These are phyloP conservation scores for Medicago lupulina DNA, from an alignment of 306 rosid genomes.

Conservation along the genomic window DNA sequence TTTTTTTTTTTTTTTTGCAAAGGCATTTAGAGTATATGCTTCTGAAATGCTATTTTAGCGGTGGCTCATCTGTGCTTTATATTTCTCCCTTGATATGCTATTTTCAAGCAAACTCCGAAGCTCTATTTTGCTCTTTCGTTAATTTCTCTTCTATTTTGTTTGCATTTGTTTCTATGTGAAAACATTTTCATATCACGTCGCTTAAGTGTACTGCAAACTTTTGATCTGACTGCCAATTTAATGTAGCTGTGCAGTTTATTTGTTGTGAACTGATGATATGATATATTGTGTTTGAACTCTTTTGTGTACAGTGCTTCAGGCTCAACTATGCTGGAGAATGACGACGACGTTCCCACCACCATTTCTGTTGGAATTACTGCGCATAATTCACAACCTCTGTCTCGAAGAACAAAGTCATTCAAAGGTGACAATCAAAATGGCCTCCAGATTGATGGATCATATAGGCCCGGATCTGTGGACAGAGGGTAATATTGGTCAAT, in stretches of 20 bases:
- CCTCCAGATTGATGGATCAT: slow-evolving; percentile 50
- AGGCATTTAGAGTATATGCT: slow-evolving; percentile 3
- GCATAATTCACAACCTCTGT: slow-evolving; percentile 76
- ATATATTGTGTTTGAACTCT: slow-evolving; percentile 38
- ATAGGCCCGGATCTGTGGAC: slow-evolving; percentile 14
- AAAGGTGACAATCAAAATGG: slow-evolving; percentile 80
- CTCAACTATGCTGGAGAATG: slow-evolving; percentile 72
- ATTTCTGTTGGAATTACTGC: slow-evolving; percentile 71
- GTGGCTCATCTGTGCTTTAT: slow-evolving; percentile 16
- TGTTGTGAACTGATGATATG: slow-evolving; percentile 27
- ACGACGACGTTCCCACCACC: slow-evolving; percentile 86
- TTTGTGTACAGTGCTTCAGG: slow-evolving; percentile 69
- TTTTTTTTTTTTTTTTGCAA: neutral
- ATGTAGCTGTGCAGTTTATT: slow-evolving; percentile 25
- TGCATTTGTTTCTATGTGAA: slow-evolving; percentile 25
- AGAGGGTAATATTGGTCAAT: slow-evolving; percentile 74
- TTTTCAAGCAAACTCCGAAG: slow-evolving; percentile 37
- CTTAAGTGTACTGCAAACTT: slow-evolving; percentile 15
- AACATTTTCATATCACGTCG: slow-evolving; percentile 28
- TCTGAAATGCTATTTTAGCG: slow-evolving; percentile 31
- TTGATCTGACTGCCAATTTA: slow-evolving; percentile 30
- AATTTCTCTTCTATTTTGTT: slow-evolving; percentile 27
- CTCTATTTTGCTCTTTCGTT: slow-evolving; percentile 28
- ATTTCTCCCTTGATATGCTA: slow-evolving; percentile 38
- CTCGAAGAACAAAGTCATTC: slow-evolving; percentile 90